These are phyloP conservation scores for Metschnikowia vanudenii DNA, from an alignment of 805 yeast species.

Conservation along the genomic window DNA sequence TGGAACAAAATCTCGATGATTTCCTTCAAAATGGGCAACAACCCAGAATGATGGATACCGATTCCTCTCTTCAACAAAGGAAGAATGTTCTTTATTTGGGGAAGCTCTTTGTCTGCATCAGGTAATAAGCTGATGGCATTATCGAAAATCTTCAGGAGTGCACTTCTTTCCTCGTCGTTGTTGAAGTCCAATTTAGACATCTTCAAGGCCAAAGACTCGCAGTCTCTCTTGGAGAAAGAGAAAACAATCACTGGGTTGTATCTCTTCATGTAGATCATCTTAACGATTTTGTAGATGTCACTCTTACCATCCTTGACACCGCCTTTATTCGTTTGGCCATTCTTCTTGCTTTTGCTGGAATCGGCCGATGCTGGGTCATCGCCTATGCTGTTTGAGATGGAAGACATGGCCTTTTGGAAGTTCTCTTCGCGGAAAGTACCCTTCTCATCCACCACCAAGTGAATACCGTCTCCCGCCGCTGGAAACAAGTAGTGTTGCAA, in stretches of 20 bases:
- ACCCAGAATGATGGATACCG: conserved; percentile 97
- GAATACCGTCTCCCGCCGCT: conserved; percentile 98
- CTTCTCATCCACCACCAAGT: conserved; percentile 95
- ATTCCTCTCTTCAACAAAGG: conserved; percentile 92
- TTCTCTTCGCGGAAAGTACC: conserved; percentile 95
- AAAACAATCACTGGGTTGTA: conserved; percentile 98
- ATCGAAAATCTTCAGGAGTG: conserved; percentile 82
- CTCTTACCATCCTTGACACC: conserved; percentile 74
- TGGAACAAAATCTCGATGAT: conserved; percentile 95
- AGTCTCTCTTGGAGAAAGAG: conserved; percentile 96
- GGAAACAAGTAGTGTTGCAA: conserved; percentile 96
- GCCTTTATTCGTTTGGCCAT: conserved; percentile 83
- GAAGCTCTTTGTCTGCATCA: conserved; percentile 86
- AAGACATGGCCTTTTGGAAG: conserved; percentile 97
- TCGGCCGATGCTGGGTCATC: conserved; percentile 73
- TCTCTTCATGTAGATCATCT: conserved; percentile 95
- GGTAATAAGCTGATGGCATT: conserved; percentile 88
- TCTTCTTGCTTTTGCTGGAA: conserved; percentile 54
- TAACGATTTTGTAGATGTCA: conserved; percentile 93
- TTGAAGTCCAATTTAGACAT: conserved; percentile 96
- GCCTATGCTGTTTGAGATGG: conserved; percentile 77
- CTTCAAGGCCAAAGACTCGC: conserved; percentile 90
- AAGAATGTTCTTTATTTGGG: conserved; percentile 88
- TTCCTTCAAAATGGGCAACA: conserved; percentile 89
- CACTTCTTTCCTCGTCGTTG: conserved; percentile 89